Evolutionary conservation across 1,284 basidiomycete genomes (phyloP).

Genomic region (Tausonia pullulans): DNA sequence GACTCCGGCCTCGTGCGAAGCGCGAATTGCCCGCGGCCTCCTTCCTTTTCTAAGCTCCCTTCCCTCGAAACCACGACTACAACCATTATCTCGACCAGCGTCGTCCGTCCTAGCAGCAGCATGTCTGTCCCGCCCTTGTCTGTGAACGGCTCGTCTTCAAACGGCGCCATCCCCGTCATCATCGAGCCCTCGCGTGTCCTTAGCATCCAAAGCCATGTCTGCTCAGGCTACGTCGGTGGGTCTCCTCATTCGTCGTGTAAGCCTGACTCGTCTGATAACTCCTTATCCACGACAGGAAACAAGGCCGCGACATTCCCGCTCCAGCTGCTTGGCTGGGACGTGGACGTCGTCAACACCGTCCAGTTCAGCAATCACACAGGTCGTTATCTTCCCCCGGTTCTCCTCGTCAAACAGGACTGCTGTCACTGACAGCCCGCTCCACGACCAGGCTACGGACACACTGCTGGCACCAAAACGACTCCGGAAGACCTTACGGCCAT

Average conservation of each 20-base stretch:
- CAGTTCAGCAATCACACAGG: constrained; percentile 84
- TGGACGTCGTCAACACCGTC: constrained; percentile 93
- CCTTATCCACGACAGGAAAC: constrained; percentile 42
- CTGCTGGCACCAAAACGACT: constrained; percentile 60
- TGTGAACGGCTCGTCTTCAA: constrained; percentile 3
- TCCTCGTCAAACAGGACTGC: neutral
- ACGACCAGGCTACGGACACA: constrained; percentile 58
- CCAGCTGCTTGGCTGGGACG: constrained; percentile 89
- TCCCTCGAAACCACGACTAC: too few relatives aligned
- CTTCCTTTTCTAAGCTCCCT: too few relatives aligned
- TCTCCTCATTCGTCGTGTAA: constrained; percentile 5
- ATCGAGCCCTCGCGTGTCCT: constrained; percentile 35
- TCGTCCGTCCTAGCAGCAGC: neutral
- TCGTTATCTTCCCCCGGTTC: constrained; percentile 28
- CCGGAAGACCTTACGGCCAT: constrained; percentile 56
- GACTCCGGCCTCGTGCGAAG: too few relatives aligned
- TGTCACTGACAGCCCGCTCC: neutral
- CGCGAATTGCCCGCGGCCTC: too few relatives aligned
- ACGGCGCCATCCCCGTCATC: neutral
- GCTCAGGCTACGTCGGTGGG: constrained; percentile 88
- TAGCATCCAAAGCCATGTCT: constrained; percentile 81
- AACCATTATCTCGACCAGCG: too few relatives aligned
- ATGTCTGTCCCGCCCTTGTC: constrained; percentile 17
- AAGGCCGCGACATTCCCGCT: constrained; percentile 85
- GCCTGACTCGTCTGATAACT: neutral